A percentile compares a stretch with the other conserved stretches of the same genome.
Conservation (phyloP, 2,329 filamentous ascomycete genomes). For the Aspergillus sp. region DNA sequence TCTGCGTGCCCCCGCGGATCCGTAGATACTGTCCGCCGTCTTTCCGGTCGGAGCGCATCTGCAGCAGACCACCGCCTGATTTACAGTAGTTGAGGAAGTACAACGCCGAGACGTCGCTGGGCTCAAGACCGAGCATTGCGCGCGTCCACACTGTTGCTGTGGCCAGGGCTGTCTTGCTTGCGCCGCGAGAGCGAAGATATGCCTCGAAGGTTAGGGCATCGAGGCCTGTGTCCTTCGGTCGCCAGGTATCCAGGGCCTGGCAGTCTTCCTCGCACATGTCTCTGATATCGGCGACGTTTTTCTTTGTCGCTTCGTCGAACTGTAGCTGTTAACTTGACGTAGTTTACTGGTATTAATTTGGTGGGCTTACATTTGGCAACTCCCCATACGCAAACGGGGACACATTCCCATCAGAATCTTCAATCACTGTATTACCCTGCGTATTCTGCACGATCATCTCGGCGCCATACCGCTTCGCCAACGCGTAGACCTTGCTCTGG, state of each 20-base stretch:
- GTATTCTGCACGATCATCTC: conserved; percentile 52
- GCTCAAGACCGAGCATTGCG: conserved; percentile 54
- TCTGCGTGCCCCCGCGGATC: conserved; percentile 49
- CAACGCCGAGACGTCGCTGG: conserved; percentile 51
- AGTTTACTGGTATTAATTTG: no score
- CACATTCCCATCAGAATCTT: conserved; percentile 37
- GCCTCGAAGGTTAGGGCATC: conserved; percentile 43
- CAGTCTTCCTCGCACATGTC: conserved; percentile 41
- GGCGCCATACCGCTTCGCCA: conserved; percentile 33
- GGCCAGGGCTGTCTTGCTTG: conserved; percentile 29
- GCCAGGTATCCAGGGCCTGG: conserved; percentile 31
- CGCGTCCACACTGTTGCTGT: conserved; percentile 49
- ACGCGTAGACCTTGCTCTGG: conserved; percentile 47
- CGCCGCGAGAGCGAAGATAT: conserved; percentile 35
- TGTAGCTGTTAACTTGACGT: background rate
- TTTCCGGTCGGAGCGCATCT: conserved; percentile 55
- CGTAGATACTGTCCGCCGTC: conserved; percentile 56
- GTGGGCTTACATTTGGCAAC: background rate
- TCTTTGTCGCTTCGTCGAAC: conserved; percentile 24
- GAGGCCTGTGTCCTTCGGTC: conserved; percentile 25
- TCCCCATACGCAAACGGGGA: conserved; percentile 22
- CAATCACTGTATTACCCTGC: conserved; percentile 44
- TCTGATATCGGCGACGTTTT: conserved; percentile 35
- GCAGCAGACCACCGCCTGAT: conserved; percentile 48
- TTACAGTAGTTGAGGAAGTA: conserved; percentile 47